A percentile compares a stretch with the other conserved stretches of the same genome.
These are phyloP conservation scores for Fraxinus velutina DNA, from an alignment of 305 asterid genomes.

Conservation along the genomic window DNA sequence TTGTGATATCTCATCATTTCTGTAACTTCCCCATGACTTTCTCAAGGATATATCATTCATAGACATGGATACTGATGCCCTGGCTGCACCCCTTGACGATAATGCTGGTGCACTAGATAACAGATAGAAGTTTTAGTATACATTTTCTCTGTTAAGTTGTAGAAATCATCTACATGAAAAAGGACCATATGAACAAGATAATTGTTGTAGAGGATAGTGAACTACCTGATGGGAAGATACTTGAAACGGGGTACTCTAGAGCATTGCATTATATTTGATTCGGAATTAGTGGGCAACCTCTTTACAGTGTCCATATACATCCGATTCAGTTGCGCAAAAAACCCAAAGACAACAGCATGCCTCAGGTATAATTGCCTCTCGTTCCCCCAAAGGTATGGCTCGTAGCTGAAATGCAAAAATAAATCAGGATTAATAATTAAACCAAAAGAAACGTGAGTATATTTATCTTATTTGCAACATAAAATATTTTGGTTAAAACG, in stretches of 20 bases:
- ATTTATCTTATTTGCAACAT: not conserved
- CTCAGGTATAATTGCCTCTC: constrained; percentile 85
- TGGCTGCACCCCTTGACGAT: constrained; percentile 59
- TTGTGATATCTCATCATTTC: constrained; percentile 65
- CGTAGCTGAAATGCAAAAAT: constrained; percentile 55
- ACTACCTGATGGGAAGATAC: constrained; percentile 95
- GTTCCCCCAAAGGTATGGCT: constrained; percentile 94
- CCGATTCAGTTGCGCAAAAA: constrained; percentile 92
- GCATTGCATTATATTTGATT: constrained; percentile 94
- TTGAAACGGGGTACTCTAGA: constrained; percentile 94
- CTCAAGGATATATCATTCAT: constrained; percentile 74
- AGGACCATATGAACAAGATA: not conserved
- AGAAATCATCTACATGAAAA: not conserved
- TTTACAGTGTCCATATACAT: constrained; percentile 62
- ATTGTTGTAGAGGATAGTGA: constrained; percentile 23
- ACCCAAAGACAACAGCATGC: constrained; percentile 93
- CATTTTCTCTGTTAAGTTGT: constrained; percentile 16
- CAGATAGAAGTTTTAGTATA: constrained; percentile 20
- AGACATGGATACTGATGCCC: constrained; percentile 62
- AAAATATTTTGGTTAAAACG: constrained; percentile 12
- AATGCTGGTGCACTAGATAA: constrained; percentile 84
- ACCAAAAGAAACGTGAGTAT: constrained; percentile 1
- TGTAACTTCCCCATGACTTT: constrained; percentile 72
- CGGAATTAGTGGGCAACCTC: constrained; percentile 80
- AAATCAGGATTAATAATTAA: constrained; percentile 22